phyloP scores from a whole-genome alignment of 495 filamentous ascomycete species.

The Cenococcum geophilum region DNA sequence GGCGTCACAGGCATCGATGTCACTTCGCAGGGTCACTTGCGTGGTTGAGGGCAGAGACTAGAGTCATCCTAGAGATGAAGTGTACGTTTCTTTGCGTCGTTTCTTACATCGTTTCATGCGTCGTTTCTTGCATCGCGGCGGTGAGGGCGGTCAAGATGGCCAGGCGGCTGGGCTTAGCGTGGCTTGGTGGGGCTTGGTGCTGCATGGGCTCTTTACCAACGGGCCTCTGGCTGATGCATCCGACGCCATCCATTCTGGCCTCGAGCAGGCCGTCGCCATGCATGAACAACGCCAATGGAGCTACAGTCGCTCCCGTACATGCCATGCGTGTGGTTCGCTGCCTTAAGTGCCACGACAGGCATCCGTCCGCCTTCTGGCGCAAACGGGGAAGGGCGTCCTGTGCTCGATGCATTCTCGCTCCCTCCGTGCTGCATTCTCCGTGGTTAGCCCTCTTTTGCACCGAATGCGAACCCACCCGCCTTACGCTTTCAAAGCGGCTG shows the following conservation, averaged over 20 bases:
- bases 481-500: not conserved
- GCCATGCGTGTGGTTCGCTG: not conserved
- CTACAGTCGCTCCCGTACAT: not conserved
- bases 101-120: too few relatives aligned
- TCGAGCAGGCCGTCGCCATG: too few relatives aligned
- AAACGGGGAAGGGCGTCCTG: not conserved
- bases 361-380: not conserved
- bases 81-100: not conserved
- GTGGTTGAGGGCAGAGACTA: not conserved
- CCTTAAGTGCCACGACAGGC: not conserved
- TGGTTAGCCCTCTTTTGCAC: not conserved
- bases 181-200: too few relatives aligned
- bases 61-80: not conserved
- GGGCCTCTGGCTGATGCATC: too few relatives aligned
- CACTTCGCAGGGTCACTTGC: not conserved
- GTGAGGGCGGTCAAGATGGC: too few relatives aligned
- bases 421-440: not conserved
- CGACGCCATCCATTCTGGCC: too few relatives aligned
- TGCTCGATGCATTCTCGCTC: not conserved
- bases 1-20: not conserved
- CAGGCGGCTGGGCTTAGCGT: too few relatives aligned
- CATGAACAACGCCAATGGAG: too few relatives aligned
- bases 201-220: too few relatives aligned
- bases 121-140: too few relatives aligned
- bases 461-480: not conserved